These are phyloP conservation scores for Antitrichia curtipendula DNA, from an alignment of 225 moss, liverwort and hornwort genomes.

Conservation along the genomic window DNA sequence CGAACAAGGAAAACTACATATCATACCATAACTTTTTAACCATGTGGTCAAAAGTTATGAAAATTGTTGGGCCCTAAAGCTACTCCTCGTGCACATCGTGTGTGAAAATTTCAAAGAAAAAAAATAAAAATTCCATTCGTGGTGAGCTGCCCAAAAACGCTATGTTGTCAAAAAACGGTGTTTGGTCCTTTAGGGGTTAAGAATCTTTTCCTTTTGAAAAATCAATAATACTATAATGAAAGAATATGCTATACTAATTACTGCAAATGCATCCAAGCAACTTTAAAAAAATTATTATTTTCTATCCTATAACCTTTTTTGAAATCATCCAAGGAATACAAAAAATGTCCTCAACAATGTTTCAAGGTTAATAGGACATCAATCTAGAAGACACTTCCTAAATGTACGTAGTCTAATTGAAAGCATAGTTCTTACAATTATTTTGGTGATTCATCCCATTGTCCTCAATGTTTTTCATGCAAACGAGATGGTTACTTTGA, in stretches of 20 bases:
- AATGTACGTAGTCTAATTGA: not conserved
- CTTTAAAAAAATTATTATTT: not conserved
- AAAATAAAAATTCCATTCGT: too few relatives aligned
- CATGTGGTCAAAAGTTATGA: too few relatives aligned
- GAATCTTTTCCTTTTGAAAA: too few relatives aligned
- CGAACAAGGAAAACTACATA: too few relatives aligned
- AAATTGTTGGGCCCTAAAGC: too few relatives aligned
- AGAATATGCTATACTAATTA: not conserved
- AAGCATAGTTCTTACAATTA: not conserved
- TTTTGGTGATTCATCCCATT: not conserved
- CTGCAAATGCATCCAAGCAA: not conserved
- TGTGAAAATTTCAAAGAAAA: too few relatives aligned
- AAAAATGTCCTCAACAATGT: not conserved
- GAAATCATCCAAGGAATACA: not conserved
- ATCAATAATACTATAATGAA: not conserved
- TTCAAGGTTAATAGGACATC: not conserved
- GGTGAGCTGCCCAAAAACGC: too few relatives aligned
- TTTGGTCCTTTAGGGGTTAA: too few relatives aligned
- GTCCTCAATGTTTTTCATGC: not conserved
- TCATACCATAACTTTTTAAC: too few relatives aligned
- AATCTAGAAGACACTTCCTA: not conserved
- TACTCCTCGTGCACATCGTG: too few relatives aligned
- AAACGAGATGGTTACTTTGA: not conserved
- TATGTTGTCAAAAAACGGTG: too few relatives aligned
- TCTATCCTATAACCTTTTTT: fast-evolving